Percentiles rank a stretch among this genome's conserved stretches.
Conservation (phyloP, 1,284 basidiomycete genomes). For the Trametes hirsuta region DNA sequence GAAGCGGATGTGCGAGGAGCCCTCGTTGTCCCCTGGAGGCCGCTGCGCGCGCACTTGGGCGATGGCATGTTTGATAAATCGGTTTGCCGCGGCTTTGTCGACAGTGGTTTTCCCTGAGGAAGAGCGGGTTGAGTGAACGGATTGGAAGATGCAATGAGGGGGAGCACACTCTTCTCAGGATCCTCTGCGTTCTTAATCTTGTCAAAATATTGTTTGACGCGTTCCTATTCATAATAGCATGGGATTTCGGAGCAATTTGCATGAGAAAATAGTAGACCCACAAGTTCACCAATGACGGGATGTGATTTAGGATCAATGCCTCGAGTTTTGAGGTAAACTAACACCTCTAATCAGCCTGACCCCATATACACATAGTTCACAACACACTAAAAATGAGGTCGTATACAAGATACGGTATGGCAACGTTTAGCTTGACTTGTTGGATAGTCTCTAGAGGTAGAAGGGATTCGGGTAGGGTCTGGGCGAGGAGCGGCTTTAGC, state of each 20-base stretch:
- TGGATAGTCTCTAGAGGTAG: constrained; percentile 71
- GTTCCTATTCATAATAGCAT: constrained; percentile 49
- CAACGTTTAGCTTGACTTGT: constrained; percentile 77
- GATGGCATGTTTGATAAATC: constrained; percentile 86
- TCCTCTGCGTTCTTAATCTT: constrained; percentile 79
- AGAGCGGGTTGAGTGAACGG: background rate
- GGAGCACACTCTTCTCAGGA: constrained; percentile 56
- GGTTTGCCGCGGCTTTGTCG: constrained; percentile 76
- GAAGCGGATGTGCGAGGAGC: constrained; percentile 29
- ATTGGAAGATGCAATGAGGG: background rate
- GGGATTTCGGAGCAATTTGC: background rate
- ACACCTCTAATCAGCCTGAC: background rate
- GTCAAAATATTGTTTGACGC: constrained; percentile 76
- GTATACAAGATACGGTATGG: constrained; percentile 78
- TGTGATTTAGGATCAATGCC: constrained; percentile 81
- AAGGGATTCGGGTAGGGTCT: constrained; percentile 67
- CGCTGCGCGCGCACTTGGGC: constrained; percentile 44
- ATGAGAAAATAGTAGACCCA: constrained; percentile 36
- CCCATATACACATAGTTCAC: background rate
- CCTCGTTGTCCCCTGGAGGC: constrained; percentile 28
- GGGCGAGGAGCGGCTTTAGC: constrained; percentile 64
- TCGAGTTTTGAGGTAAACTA: constrained; percentile 78
- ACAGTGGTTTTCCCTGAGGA: constrained; percentile 51
- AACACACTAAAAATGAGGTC: constrained; percentile 80
- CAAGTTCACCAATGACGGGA: constrained; percentile 73